Evolutionary conservation across 1,284 basidiomycete species (phyloP), one percentile per base, ranked within the genome.

Genomic region (Ceratobasidium sp.): DNA sequence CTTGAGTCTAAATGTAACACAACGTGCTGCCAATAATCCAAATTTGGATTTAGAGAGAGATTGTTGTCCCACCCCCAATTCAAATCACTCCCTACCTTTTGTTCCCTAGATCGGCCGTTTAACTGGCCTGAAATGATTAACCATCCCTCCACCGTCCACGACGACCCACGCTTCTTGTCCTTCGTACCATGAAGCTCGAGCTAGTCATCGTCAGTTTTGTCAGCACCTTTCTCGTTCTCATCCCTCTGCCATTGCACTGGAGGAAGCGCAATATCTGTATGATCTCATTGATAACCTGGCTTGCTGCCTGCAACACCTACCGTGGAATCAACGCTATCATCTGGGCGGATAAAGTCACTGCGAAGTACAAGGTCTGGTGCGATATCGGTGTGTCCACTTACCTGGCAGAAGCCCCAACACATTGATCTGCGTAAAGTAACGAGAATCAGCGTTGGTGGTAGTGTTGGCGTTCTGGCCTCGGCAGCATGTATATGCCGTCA

Each of bases 251-350:
- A 20, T 77, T 76, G 71, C 80, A 81, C 56, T 77, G 82, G 74
- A 80, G 84, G 70, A 82, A 86, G 1, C 80, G 83, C 70, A 89
- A 87, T 73, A 78, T 85, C n/a, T 82, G 85, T 4, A 80, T 80
- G 13, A 76, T 87, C 10, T 81, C 84, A 58, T 76, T 85, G 56
- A 82, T 89, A 55, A 73, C 80, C 1, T 91, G 88, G 88, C 80
- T 87, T 1, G 77, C 84, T n/a, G 69, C 83, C 2, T 78, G 77
- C 31, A 86, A 86, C 73, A 25, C 89, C 12, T 80, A 84, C 22
- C 81, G 80, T 68, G 82, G 80, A n/a, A 76, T 89, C 72, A 86
- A 91, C 74, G 78, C 84, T 3, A 70, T 78, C 25, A 62, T 78
- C 4, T 81, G 80, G 80, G 72, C 74, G 49, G 74, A 77, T 40